Evolutionary conservation across 257 asterid genomes (phyloP), one percentile per base, ranked within the genome.

Genomic region (Lantana camara): DNA sequence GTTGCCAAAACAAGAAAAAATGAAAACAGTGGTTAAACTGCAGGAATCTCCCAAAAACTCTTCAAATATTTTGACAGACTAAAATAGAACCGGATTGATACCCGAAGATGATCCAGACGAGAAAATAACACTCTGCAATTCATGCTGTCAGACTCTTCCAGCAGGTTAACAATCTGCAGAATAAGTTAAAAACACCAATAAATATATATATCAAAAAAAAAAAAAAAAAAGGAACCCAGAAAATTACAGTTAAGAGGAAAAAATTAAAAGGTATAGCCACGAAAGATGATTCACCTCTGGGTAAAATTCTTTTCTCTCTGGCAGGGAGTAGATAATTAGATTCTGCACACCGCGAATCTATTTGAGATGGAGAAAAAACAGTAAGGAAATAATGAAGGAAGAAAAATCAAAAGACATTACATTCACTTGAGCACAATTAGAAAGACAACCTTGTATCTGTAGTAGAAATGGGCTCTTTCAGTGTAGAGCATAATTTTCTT

Each of bases 391-490:
- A 19, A 41, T 8, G 60, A 21, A 41, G 30, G 9, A 24, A 44
- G 46, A 17, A 49, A 7, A 34, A 17, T 16, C 5, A 27, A 10
- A 15, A 27, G 32, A 2, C 32, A 27, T 27, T 5, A 23, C 32
- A n/a, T n/a, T n/a, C n/a, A n/a, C n/a, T n/a, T n/a, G n/a, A n/a
- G n/a, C n/a, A n/a, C n/a, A n/a, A n/a, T n/a, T n/a, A n/a, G n/a
- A 32, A 19, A 13, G 55, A 67, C 70, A 51, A 93, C 97, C 97
- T 93, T 93, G 82, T 93, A 93, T 87, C 99, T 75, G 81, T 82
- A 91, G 78, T 87, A 93, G 87, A 90, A 93, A 75, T 93, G 97
- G 77, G 96, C 92, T 81, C 99, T 85, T 79, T 93, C 99, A 1
- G 96, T 85, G 80, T 93, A 93, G 51, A 93, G 89, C 82, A 93